Conservation (phyloP, 441 rosid genomes). For the Gossypium davidsonii region DNA sequence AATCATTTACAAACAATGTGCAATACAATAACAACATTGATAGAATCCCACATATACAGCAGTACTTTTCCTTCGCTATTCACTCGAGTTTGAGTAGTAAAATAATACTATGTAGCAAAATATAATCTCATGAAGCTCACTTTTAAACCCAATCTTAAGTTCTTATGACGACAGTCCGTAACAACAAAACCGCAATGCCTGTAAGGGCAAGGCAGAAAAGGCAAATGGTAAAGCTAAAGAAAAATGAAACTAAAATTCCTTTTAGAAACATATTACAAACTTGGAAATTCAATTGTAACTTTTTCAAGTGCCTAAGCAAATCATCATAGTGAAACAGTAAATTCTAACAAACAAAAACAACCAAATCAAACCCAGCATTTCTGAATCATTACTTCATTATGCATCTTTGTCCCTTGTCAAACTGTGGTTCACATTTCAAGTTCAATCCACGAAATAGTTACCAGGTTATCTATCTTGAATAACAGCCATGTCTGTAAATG, state of each 20-base stretch:
- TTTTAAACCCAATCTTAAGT: not conserved
- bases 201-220: not conserved
- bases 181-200: not conserved
- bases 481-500: not conserved
- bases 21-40: not conserved
- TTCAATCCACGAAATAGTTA: conserved; percentile 9
- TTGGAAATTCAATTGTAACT: conserved; percentile 11
- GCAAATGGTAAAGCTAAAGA: not conserved
- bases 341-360: not conserved
- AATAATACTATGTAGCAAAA: not conserved
- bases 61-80: not conserved
- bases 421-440: not conserved
- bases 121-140: not conserved
- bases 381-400: conserved; percentile 12
- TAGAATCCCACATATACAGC: not conserved
- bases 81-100: not conserved
- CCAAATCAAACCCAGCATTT: conserved; percentile 1
- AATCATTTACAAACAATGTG: not conserved
- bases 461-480: conserved; percentile 4
- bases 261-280: conserved; percentile 6
- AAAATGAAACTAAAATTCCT: not conserved
- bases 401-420: not conserved
- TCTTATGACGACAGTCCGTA: not conserved
- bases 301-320: not conserved
- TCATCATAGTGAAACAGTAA: not conserved